Evolutionary conservation across 202 grass and related monocot genomes (phyloP), one percentile per base, ranked within the genome.

Genomic region (Brachypodium distachyon): DNA sequence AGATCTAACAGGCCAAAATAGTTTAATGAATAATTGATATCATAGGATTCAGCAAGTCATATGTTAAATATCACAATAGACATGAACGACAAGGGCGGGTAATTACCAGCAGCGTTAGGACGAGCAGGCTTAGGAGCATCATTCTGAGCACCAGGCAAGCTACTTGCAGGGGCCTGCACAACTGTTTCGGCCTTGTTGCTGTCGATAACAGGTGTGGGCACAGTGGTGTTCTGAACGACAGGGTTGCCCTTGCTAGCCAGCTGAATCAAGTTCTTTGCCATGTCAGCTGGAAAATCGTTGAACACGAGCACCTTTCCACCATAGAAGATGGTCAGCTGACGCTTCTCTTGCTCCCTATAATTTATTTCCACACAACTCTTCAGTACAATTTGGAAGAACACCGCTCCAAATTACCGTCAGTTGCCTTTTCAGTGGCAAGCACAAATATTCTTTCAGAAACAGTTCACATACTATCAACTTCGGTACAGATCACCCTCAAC

Each of bases 321-420:
- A 8, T 98, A 98, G 84, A 98, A 92, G 68, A 98, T 98, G 34
- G 96, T 98, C 38, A 98, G 81, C 61, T 90, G 89, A 4, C 72
- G 59, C 54, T 84, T 78, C 55, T 84, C 81, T 68, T 74, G 47
- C 55, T 87, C 84, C 76, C 95, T 97, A 82, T 61, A 56, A 75
- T 73, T 23, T 41, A 38, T 74, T 61, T 58, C 9, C 21, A 73
- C 4, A 23, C 29, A 68, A 18, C 36, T 38, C 31, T 63, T 88
- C 4, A 84, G 76, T 21, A 84, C 43, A 43, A 25, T 37, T 28
- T n/a, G n/a, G 68, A 13, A 70, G 37, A 62, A 3, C n/a, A 56
- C 52, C 27, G 40, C 46, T 82, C 32, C 1, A 65, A 39, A 66
- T 77, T 57, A 39, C 47, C 46, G 77, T 50, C 37, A 68, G 48